These are phyloP conservation scores for Fraxinus platypoda DNA, from an alignment of 305 asterid genomes.

Conservation along the genomic window DNA sequence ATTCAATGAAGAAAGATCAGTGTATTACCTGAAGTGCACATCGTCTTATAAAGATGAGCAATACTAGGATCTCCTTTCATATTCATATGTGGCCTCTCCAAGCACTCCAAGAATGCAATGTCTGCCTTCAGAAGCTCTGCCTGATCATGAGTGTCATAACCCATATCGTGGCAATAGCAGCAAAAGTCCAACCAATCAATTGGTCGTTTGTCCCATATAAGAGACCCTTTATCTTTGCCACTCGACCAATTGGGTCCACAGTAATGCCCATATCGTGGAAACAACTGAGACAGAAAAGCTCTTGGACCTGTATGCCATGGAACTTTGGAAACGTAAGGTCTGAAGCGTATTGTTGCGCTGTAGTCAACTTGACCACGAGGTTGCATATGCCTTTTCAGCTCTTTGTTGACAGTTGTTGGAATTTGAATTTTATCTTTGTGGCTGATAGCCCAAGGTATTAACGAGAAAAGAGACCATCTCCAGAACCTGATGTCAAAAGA, in stretches of 20 bases:
- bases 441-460: conserved; percentile 65
- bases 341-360: conserved; percentile 54
- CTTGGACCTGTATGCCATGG: conserved; percentile 97
- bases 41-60: conserved; percentile 69
- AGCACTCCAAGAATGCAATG: conserved; percentile 85
- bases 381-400: conserved; percentile 51
- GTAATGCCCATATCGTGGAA: conserved; percentile 90
- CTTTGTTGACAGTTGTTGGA: conserved; percentile 74
- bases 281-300: conserved; percentile 79
- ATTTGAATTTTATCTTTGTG: conserved; percentile 50
- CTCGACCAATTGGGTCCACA: conserved; percentile 99
- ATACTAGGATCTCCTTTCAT: conserved; percentile 67
- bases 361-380: conserved; percentile 34
- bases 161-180: conserved; percentile 97
- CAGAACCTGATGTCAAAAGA: conserved; percentile 41
- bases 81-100: conserved; percentile 77
- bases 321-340: conserved; percentile 89
- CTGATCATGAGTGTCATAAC: conserved; percentile 81
- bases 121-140: conserved; percentile 95
- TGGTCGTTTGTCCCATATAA: conserved; percentile 90
- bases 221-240: conserved; percentile 82
- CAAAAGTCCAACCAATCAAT: conserved; percentile 96
- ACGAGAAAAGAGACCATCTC: conserved; percentile 51
- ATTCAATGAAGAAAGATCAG: neutral
- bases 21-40: conserved; percentile 82